Evolutionary conservation across 805 yeast genomes (phyloP).

Genomic region (Suhomyces sp.): DNA sequence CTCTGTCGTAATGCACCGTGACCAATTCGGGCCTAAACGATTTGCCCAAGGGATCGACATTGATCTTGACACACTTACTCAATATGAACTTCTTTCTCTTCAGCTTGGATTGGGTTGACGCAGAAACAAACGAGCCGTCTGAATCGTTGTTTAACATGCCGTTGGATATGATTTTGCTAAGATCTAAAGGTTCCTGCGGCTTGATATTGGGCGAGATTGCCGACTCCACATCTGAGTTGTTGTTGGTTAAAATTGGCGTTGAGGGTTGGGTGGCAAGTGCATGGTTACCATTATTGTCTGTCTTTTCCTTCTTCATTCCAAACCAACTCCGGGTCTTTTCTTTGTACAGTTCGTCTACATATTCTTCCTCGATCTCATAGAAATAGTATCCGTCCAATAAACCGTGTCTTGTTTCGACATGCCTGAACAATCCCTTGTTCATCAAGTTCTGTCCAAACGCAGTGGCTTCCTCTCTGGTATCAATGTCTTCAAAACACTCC

Average conservation of each 20-base stretch:
- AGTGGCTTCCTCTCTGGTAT: constrained; percentile 79
- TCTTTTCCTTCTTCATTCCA: constrained; percentile 16
- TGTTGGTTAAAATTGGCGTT: constrained; percentile 15
- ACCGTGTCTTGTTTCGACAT: constrained; percentile 78
- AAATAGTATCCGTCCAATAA: constrained; percentile 93
- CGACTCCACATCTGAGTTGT: constrained; percentile 28
- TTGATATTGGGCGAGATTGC: constrained; percentile 22
- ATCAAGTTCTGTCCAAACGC: constrained; percentile 74
- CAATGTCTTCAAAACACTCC: constrained; percentile 74
- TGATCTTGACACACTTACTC: constrained; percentile 63
- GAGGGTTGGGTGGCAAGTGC: background rate
- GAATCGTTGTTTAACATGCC: constrained; percentile 8
- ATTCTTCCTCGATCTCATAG: constrained; percentile 65
- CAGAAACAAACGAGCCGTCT: constrained; percentile 23
- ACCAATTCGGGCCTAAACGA: constrained; percentile 78
- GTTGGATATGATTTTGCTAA: constrained; percentile 18
- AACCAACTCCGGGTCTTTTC: constrained; percentile 32
- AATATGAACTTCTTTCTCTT: constrained; percentile 48
- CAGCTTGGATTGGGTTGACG: constrained; percentile 20
- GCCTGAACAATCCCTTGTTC: constrained; percentile 69
- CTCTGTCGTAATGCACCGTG: constrained; percentile 83
- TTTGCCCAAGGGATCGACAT: constrained; percentile 68
- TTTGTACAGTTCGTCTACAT: constrained; percentile 30
- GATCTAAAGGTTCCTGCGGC: constrained; percentile 17
- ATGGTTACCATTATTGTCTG: background rate